Evolutionary conservation across 345 rosid species (phyloP).

Genomic region (Eucalyptus regnans): DNA sequence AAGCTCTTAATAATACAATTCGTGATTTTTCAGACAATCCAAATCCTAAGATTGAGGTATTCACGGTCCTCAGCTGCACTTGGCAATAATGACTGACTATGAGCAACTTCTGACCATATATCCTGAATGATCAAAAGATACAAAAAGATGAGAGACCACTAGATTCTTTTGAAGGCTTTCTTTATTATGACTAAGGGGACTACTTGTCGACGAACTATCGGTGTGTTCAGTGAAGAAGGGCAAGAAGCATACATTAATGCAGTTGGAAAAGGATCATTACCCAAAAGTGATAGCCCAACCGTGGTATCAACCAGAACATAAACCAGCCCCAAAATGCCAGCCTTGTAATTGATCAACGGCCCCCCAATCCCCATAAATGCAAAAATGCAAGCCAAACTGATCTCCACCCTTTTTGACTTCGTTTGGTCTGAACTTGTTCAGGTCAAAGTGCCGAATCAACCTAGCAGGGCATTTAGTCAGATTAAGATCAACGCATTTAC

Average conservation of each 20-base stretch:
- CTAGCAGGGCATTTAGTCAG: constrained; percentile 10
- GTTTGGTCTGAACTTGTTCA: constrained; percentile 75
- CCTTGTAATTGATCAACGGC: constrained; percentile 75
- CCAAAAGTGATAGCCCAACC: constrained; percentile 96
- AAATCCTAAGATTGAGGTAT: background rate
- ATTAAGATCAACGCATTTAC: background rate
- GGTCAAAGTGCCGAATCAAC: constrained; percentile 76
- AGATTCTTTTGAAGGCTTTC: background rate
- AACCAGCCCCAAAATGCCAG: constrained; percentile 81
- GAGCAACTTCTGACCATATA: background rate
- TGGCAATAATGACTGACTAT: background rate
- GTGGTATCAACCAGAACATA: constrained; percentile 93
- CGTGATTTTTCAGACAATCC: background rate
- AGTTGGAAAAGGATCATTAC: constrained; percentile 19
- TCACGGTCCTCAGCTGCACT: background rate
- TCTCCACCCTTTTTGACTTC: constrained; percentile 77
- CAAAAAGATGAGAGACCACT: background rate
- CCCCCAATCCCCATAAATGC: constrained; percentile 92
- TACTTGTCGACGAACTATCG: background rate
- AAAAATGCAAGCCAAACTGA: constrained; percentile 88
- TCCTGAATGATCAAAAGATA: background rate
- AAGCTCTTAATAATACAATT: background rate
- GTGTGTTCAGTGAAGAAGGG: background rate
- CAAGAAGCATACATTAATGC: background rate
- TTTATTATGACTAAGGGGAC: background rate